Evolutionary conservation across 192 early-diverging fungal species (phyloP), one percentile per base, ranked within the genome.

Genomic region (Coemansia reversa): DNA sequence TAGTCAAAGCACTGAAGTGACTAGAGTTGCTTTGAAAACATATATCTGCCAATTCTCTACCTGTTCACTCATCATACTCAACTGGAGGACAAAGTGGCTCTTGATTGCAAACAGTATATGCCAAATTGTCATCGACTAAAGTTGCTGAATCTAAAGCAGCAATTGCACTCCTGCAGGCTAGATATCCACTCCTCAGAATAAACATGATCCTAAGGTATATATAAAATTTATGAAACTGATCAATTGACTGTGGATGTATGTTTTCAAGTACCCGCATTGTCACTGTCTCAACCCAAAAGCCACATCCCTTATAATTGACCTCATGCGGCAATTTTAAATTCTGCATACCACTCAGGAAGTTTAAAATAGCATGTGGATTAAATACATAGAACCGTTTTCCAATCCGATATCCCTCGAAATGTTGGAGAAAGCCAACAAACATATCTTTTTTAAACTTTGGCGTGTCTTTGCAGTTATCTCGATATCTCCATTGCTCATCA

Each of bases 361-460:
- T 5, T 11, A 63, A 14, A 4, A 63, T 16, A 3, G 52, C 28
- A 4, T 47, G 47, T 0, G 52, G 62, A 20, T 24, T 55, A 18
- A 63, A 63, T 0, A 63, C 14, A 18, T 35, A 39, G 8, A 7
- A 22, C 16, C 27, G 7, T 4, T 42, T n/a, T 1, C 62, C 62
- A 18, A 63, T 63, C 1, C 52, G 50, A 11, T 63, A 55, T 0
- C 62, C 62, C 20, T 25, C 52, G 20, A 63, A 63, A 2, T 55
- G 24, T 23, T 35, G 9, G 8, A 63, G 33, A n/a, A 32, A 32
- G 7, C 35, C 52, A 3, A 7, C 18, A 9, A 63, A 53, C 30
- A 63, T 33, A 2, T 55, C 12, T 1, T 33, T 32, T 25, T 63
- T 63, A 52, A 63, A 63, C 2, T 4, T 0, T 2, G 12, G 35